Evolutionary conservation across 768 basidiomycete genomes (phyloP), one percentile per base, ranked within the genome.

Genomic region (Mycena sanguinolenta): DNA sequence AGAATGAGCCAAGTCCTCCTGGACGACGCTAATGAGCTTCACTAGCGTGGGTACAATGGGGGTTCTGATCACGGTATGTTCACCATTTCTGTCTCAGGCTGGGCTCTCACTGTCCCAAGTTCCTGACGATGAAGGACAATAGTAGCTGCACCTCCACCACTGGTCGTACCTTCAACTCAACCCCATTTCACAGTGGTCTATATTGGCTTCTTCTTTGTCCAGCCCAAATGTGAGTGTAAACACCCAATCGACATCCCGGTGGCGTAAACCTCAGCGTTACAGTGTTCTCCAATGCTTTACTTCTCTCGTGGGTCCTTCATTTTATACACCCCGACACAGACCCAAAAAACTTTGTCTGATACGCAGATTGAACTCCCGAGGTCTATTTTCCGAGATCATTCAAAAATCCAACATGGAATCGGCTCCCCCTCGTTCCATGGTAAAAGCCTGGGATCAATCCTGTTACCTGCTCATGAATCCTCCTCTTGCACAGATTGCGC

Each of bases 211-310:
- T 63, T 63, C 36, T 32, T 53, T 53, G 34, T 63, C 7, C 28
- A 53, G 25, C 36, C 62, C 2, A 63, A 63, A 53, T 28, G 62
- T 63, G n/a, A 25, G 62, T 52, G 9, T 17, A 14, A n/a, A n/a
- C n/a, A n/a, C n/a, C n/a, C n/a, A 23, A 23, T 14, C 12, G 14
- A 28, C 23, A 25, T 63, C 10, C 21, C 9, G 23, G 1, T 25
- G 3, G 23, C 12, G 27, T 34, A 16, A 39, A 3, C 4, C 16
- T 36, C 3, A n/a, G 25, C 25, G 16, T 34, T 27, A 10, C 34
- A 63, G 62, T 63, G 16, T 63, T 63, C 25, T 34, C 62, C 21
- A 63, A 63, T 19, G 36, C 62, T 0, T 44, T 63, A 5, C 49
- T 63, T 2, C 25, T 63, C 2, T 63, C 62, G 62, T 63, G 23